phyloP scores from a whole-genome alignment of 768 basidiomycete genomes.

The Chalciporus pseudorubinellus region DNA sequence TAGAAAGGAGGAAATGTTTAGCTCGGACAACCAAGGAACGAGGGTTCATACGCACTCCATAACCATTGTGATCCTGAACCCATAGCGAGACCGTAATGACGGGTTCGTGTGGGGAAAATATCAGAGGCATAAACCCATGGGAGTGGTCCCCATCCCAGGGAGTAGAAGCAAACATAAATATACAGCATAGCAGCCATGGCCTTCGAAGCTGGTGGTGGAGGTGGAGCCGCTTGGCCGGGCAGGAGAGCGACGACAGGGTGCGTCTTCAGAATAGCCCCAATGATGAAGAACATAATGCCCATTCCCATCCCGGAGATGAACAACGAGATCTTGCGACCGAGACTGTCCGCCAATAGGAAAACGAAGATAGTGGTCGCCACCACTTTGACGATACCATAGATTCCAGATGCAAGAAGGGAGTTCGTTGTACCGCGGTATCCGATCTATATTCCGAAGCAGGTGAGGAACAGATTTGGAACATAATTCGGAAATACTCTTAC shows the following conservation, averaged over 20 bases:
- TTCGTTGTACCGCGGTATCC: constrained; percentile 59
- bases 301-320: constrained; percentile 76
- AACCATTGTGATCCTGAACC: constrained; percentile 83
- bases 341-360: constrained; percentile 61
- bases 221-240: constrained; percentile 37
- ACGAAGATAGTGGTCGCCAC: constrained; percentile 66
- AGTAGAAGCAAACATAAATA: constrained; percentile 85
- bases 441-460: constrained; percentile 40
- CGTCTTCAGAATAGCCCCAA: constrained; percentile 80
- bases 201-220: constrained; percentile 52
- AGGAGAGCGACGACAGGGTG: constrained; percentile 51
- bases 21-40: not conserved
- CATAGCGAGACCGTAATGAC: constrained; percentile 74
- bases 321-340: constrained; percentile 69
- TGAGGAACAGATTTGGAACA: not conserved
- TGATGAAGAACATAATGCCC: constrained; percentile 78
- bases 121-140: constrained; percentile 73
- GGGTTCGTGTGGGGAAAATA: constrained; percentile 82
- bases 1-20: constrained; percentile 20
- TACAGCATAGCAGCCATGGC: constrained; percentile 88
- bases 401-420: constrained; percentile 69
- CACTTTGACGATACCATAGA: constrained; percentile 68
- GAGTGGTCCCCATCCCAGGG: constrained; percentile 80
- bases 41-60: constrained; percentile 48
- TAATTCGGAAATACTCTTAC: constrained; percentile 33